Conservation (phyloP, 176 grass and related monocot species). For the Carex littledalei region DNA sequence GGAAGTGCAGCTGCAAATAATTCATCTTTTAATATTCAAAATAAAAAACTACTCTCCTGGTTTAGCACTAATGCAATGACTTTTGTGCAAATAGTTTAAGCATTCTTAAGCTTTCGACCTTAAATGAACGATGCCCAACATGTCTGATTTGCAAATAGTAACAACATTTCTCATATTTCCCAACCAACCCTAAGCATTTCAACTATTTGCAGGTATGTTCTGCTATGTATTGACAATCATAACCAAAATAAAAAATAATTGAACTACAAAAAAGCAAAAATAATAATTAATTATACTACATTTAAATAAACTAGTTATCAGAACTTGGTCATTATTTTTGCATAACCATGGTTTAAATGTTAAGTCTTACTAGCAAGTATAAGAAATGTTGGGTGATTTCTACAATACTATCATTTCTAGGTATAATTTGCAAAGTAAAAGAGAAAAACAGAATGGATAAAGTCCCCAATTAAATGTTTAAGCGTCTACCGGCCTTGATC, state of each 20-base stretch:
- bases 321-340: neutral
- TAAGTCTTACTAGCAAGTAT: neutral
- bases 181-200: neutral
- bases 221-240: neutral
- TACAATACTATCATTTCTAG: neutral
- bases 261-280: neutral
- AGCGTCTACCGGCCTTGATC: neutral
- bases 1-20: slow-evolving; percentile 69
- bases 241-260: neutral
- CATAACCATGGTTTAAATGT: neutral
- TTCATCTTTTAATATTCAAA: neutral
- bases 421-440: neutral
- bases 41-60: neutral
- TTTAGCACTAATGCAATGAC: neutral
- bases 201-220: neutral
- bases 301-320: neutral
- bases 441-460: neutral
- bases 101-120: neutral
- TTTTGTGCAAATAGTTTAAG: neutral
- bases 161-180: neutral
- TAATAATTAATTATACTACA: neutral
- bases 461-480: neutral
- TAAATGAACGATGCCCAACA: neutral
- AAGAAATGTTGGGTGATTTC: neutral
- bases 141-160: neutral